Evolutionary conservation across 805 yeast species (phyloP).

Genomic region (Sugiyamaella smithiae): DNA sequence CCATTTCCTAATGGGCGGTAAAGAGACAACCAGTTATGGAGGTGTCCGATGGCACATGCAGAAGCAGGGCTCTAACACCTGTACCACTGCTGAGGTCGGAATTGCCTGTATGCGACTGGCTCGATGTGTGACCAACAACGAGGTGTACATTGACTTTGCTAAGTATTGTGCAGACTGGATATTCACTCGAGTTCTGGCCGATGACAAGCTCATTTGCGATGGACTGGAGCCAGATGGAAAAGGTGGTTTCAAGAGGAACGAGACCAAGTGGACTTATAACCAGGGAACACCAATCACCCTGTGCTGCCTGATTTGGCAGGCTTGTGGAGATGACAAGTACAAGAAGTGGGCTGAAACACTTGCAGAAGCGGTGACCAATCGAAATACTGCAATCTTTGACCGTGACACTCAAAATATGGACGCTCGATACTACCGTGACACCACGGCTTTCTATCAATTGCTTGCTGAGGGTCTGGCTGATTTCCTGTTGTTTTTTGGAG

Average conservation of each 20-base stretch:
- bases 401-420: slow-evolving; percentile 53
- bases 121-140: slow-evolving; percentile 46
- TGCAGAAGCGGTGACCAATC: slow-evolving; percentile 58
- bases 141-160: slow-evolving; percentile 55
- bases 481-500: slow-evolving; percentile 51
- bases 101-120: slow-evolving; percentile 58
- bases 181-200: slow-evolving; percentile 49
- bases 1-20: slow-evolving; percentile 62
- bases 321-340: slow-evolving; percentile 54
- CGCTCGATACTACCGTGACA: slow-evolving; percentile 62
- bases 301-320: slow-evolving; percentile 46
- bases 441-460: slow-evolving; percentile 60
- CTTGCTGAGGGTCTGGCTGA: slow-evolving; percentile 68
- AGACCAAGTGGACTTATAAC: slow-evolving; percentile 64
- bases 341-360: slow-evolving; percentile 32
- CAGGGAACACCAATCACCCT: slow-evolving; percentile 64
- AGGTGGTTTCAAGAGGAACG: slow-evolving; percentile 42
- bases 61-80: slow-evolving; percentile 58
- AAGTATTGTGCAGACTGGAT: slow-evolving; percentile 58
- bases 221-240: slow-evolving; percentile 48
- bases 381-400: slow-evolving; percentile 56
- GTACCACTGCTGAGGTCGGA: slow-evolving; percentile 68
- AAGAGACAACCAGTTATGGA: slow-evolving; percentile 52
- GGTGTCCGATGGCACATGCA: slow-evolving; percentile 68
- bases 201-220: slow-evolving; percentile 57